A percentile compares a stretch with the other conserved stretches of the same genome.
Evolutionary conservation across 768 basidiomycete genomes (phyloP).

Genomic region (Cystobasidium ongulense): DNA sequence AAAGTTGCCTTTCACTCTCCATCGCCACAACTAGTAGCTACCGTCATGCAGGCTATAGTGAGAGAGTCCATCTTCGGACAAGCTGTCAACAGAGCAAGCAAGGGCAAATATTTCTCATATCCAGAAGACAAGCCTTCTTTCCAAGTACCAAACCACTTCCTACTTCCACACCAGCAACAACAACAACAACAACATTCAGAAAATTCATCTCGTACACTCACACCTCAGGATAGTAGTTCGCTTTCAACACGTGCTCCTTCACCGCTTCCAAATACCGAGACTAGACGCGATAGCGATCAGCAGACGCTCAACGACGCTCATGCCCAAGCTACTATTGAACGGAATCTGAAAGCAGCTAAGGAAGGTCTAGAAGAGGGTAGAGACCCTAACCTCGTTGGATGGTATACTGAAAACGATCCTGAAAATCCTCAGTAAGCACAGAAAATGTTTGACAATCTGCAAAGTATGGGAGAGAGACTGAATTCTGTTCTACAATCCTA

Average conservation of each 20-base stretch:
- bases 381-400: conserved; percentile 34
- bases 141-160: conserved; percentile 29
- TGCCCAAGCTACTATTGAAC: conserved; percentile 11
- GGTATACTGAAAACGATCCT: conserved; percentile 36
- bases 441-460: not conserved
- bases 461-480: not conserved
- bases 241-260: not conserved
- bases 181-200: not conserved
- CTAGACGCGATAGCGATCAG: not conserved
- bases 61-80: conserved; percentile 38
- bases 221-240: not conserved
- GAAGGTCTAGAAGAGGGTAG: not conserved
- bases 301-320: conserved; percentile 16
- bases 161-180: conserved; percentile 9
- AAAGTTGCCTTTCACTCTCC: too few species aligned
- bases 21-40: not conserved
- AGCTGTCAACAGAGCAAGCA: conserved; percentile 33
- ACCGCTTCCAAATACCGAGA: not conserved
- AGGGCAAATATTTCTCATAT: conserved; percentile 35
- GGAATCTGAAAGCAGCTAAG: not conserved
- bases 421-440: conserved; percentile 37
- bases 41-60: conserved; percentile 27
- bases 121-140: conserved; percentile 38
- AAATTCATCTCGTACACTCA: not conserved
- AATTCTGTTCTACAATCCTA: not conserved